Evolutionary conservation across 352 stramenopile genomes (phyloP), one percentile per base, ranked within the genome.

Genomic region (Chrysophaeum taylorii): DNA sequence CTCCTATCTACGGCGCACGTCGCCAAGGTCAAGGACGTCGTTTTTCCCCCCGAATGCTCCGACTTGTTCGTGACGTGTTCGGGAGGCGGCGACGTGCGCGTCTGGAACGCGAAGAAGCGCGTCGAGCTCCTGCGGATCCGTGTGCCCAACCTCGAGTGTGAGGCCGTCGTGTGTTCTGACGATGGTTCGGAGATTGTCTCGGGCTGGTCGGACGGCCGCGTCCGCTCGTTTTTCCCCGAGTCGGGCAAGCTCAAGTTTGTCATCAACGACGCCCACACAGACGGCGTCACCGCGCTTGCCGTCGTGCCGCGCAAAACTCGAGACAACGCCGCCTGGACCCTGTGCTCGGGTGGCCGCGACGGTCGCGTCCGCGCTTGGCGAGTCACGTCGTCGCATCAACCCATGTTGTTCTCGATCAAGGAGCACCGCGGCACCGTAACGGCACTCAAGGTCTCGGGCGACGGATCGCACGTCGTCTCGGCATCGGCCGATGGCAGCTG

Each of bases 141-240:
- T 64, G 90, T 98, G 70, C 92, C 93, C 14, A 97, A 97, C 78
- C 82, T 96, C n/a, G 90, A 92, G n/a, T 97, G 92, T 80, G 91
- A 92, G 73, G 94, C 90, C 76, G 80, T 96, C 29, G 86, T 91
- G 29, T 82, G 97, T 60, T 95, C 89, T 23, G 76, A 78, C 7
- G 86, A 88, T 72, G 93, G 92, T 36, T 79, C 75, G 64, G 85
- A 85, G 23, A 96, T 98, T 70, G 81, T 98, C 36, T 95, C 87
- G 41, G 93, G 89, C 45, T 98, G 93, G 93, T 88, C 92, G 68
- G 93, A 98, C 76, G 93, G 93, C 70, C 97, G 97, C 75, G 93
- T 98, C 21, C 87, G 93, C 25, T 92, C 92, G 1, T 98, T 98
- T 76, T 96, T 91, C 73, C 93, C 93, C 5, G 91, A 97, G 75